A percentile compares a stretch with the other conserved stretches of the same genome.
Conservation (phyloP, 106 monocot species). For the Acorus calamus region DNA sequence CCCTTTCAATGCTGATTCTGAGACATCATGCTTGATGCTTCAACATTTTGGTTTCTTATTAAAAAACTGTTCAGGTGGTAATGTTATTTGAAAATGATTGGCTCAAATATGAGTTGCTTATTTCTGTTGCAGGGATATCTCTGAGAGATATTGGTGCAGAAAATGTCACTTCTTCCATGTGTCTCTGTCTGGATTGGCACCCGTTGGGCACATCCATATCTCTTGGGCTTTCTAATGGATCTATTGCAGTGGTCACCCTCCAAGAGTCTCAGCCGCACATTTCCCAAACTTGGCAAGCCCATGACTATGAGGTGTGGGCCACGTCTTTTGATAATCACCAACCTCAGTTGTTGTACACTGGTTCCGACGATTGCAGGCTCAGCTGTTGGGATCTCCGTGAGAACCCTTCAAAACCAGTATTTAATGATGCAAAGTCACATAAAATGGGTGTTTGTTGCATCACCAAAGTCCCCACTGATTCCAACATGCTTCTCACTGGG, state of each 20-base stretch:
- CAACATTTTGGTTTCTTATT: too few species aligned
- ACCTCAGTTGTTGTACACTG: constrained; percentile 62
- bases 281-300: constrained; percentile 56
- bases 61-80: too few species aligned
- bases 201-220: constrained; percentile 25
- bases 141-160: constrained; percentile 35
- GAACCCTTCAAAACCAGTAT: constrained; percentile 33
- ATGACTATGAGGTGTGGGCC: constrained; percentile 78
- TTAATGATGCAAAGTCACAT: constrained; percentile 72
- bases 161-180: constrained; percentile 65
- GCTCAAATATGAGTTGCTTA: too few species aligned
- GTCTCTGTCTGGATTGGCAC: constrained; percentile 78
- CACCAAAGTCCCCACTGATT: constrained; percentile 31
- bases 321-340: constrained; percentile 37
- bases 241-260: constrained; percentile 33
- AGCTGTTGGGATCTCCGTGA: constrained; percentile 81
- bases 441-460: constrained; percentile 94
- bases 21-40: background rate
- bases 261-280: constrained; percentile 38
- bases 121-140: constrained; percentile 21
- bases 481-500: constrained; percentile 60
- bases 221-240: constrained; percentile 76
- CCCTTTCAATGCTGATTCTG: too few species aligned
- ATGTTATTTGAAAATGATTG: too few species aligned
- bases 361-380: constrained; percentile 80